Evolutionary conservation across 164 flowering plant species (phyloP).

Genomic region (Stephania japonica): DNA sequence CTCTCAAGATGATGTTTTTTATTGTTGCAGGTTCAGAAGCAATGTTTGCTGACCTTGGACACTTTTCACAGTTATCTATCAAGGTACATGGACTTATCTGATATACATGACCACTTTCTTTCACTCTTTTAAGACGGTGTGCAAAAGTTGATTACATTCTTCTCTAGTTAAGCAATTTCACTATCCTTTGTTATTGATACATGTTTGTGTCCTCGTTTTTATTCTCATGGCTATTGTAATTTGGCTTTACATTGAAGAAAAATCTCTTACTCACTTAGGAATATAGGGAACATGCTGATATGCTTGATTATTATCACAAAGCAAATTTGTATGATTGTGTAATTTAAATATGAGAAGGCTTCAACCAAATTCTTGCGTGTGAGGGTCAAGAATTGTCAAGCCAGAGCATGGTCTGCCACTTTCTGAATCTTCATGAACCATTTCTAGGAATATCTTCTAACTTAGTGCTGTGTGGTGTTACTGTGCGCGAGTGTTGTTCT

Average conservation of each 20-base stretch:
- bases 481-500: too few species aligned
- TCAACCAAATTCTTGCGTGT: not conserved
- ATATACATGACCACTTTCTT: not conserved
- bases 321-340: not conserved
- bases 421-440: not conserved
- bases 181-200: not conserved
- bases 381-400: not conserved
- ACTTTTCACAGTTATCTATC: conserved; percentile 82
- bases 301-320: not conserved
- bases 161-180: not conserved
- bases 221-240: too few species aligned
- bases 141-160: too few species aligned
- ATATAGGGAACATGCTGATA: not conserved
- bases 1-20: not conserved
- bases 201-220: too few species aligned
- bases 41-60: conserved; percentile 98
- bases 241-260: not conserved
- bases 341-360: not conserved
- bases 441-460: not conserved
- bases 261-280: not conserved
- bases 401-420: not conserved
- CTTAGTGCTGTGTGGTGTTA: not conserved
- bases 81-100: conserved; percentile 35
- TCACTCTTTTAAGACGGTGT: not conserved
- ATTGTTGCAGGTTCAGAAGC: conserved; percentile 83